Base-by-base conservation (phyloP, 305 asterid genomes). In the Andrographis paniculata region DNA sequence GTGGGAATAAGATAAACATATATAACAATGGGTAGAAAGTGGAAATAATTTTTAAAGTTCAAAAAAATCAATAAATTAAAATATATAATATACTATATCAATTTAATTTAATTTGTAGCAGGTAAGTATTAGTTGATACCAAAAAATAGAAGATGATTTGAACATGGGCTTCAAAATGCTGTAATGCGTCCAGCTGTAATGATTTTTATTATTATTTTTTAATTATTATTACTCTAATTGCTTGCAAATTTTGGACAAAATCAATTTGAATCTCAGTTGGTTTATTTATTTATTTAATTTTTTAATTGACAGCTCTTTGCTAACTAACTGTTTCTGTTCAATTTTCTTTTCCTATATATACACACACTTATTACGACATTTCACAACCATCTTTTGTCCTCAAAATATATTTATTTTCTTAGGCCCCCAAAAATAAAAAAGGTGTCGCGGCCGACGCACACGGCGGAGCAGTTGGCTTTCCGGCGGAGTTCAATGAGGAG, bases 251-350 rank as follows among this genome's bases (percentile, higher is more conserved):
- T 50, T 52, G 52, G 19, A 41, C 4, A 55, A 60, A n/a, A 58
- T 39, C 36, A 60, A 53, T 37, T 48, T 43, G 22, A 24, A 59
- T 45, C 42, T 37, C 33, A 30, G 52, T 62, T 41, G 17, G 42
- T 60, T 59, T 54, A 18, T 60, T 24, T 24, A 24, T 24, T 24
- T 24, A 24, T 24, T 24, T 8, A 24, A 24, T 3, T 24, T 24
- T 24, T 24, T 47, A 53, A 37, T 36, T 55, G 75, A 70, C 74
- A 70, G 67, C 77, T 63, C 54, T 58, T 0, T 53, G 21, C 55
- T 52, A 71, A 61, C 62, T 36, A 13, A 64, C 56, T 39, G 15
- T 10, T 44, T 15, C 47, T 10, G 20, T 5, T n/a, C n/a, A n/a
- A n/a, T n/a, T n/a, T n/a, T 2, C 43, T 12, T 17, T 53, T 51